These are phyloP conservation scores for Blastomyces emzantsi DNA, from an alignment of 2,329 filamentous ascomycete genomes.

Conservation along the genomic window DNA sequence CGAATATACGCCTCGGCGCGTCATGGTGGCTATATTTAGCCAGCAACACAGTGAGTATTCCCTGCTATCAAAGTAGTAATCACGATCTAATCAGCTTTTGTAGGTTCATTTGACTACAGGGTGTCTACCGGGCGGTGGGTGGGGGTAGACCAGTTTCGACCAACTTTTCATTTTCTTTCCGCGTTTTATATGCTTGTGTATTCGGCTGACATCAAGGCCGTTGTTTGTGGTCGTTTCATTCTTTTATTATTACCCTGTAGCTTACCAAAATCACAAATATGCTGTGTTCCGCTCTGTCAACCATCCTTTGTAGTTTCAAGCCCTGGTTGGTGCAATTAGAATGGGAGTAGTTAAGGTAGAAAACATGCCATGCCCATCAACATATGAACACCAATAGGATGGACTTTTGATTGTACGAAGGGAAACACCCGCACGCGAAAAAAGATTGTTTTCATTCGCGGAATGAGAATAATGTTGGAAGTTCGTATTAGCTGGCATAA, in stretches of 20 bases:
- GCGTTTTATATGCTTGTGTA: background rate
- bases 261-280: background rate
- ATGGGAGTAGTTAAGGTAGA: background rate
- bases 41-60: background rate
- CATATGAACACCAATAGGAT: too few species aligned
- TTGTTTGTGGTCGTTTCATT: background rate
- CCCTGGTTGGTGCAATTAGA: background rate
- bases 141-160: conserved; percentile 5
- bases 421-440: too few species aligned
- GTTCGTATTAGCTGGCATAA: too few species aligned
- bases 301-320: background rate
- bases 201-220: background rate
- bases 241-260: background rate
- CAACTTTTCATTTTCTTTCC: background rate
- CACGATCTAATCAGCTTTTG: background rate
- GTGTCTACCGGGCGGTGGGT: conserved; percentile 4
- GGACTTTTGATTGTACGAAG: too few species aligned
- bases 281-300: background rate
- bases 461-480: too few species aligned
- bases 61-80: background rate
- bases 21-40: background rate
- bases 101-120: background rate
- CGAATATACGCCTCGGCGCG: too few species aligned
- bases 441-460: too few species aligned
- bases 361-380: too few species aligned